Base-by-base conservation (phyloP, 129 eudicot genomes). In the Tagetes erecta region DNA sequence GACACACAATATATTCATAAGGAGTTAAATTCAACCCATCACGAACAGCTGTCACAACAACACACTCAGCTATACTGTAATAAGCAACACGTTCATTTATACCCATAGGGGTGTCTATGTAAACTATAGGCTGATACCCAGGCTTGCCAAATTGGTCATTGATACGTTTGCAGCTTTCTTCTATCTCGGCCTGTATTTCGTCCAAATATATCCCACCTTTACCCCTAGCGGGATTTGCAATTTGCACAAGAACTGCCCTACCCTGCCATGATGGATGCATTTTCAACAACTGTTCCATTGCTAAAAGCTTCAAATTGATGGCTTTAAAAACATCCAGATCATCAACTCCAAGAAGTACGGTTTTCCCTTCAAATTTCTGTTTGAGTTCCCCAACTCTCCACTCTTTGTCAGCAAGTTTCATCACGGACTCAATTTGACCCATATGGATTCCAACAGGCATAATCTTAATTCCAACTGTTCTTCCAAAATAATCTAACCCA, bases 1-100 rank as follows among this genome's bases (percentile, higher is more conserved):
- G 75, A 0, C 86, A 85, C 1, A 88, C 97, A 0, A 88, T 94
- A 75, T 94, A 94, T 86, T 85, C 85, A 65, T 94, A 94, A n/a
- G 99, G 97, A 0, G 91, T 89, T 79, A 94, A 80, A 78, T 94
- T 94, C 99, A 94, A 85, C 14, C 99, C 99, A 71, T 94, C 99
- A 35, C 97, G 80, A 45, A 94, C 96, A 8, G 96, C 91, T 76
- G 88, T 94, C 71, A 94, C 92, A 56, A 91, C 84, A 46, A 83
- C 84, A 71, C 99, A 94, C 67, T 94, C 97, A 0, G 99, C 76
- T 38, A 94, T 78, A 2, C 96, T 75, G 56, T 74, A 94, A 47
- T 94, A 87, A 0, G 97, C 93, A 0, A 85, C 88, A 73, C 91
- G 91, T 3, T 90, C 99, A 27, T 70, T 82, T 9, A 88, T 86